Conservation (phyloP, 179 eudicot genomes). For the Monotropa hypopitys region DNA sequence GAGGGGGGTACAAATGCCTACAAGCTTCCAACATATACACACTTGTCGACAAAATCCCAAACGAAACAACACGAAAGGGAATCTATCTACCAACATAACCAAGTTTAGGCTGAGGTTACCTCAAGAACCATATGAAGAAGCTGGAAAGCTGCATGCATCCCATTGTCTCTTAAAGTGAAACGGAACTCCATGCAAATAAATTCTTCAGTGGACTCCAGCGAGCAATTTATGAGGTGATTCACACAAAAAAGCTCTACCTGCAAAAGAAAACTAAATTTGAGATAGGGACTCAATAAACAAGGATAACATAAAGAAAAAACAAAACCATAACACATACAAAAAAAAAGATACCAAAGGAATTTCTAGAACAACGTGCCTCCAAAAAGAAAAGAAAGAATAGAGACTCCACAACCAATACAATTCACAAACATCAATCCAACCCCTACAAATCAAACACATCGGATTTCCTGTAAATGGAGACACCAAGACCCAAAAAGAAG, state of each 20-base stretch:
- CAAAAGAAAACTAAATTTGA: constrained; percentile 13
- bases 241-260: constrained; percentile 99
- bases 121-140: constrained; percentile 98
- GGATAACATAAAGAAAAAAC: background rate
- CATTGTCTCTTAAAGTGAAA: constrained; percentile 88
- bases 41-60: background rate
- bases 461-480: background rate
- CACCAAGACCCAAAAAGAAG: background rate
- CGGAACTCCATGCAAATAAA: constrained; percentile 99
- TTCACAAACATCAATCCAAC: background rate
- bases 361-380: background rate
- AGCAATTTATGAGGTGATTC: constrained; percentile 95
- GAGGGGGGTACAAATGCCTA: background rate
- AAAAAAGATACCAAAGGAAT: background rate
- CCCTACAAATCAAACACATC: background rate
- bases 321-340: background rate
- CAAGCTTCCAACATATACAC: background rate
- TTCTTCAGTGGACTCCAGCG: constrained; percentile 94
- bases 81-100: background rate
- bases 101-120: constrained; percentile 33
- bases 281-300: background rate
- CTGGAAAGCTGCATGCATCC: constrained; percentile 99
- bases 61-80: background rate
- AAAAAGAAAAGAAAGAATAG: background rate
- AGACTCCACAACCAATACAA: background rate